These are phyloP conservation scores for Fraxinus paxiana DNA, from an alignment of 305 asterid species.

Conservation along the genomic window DNA sequence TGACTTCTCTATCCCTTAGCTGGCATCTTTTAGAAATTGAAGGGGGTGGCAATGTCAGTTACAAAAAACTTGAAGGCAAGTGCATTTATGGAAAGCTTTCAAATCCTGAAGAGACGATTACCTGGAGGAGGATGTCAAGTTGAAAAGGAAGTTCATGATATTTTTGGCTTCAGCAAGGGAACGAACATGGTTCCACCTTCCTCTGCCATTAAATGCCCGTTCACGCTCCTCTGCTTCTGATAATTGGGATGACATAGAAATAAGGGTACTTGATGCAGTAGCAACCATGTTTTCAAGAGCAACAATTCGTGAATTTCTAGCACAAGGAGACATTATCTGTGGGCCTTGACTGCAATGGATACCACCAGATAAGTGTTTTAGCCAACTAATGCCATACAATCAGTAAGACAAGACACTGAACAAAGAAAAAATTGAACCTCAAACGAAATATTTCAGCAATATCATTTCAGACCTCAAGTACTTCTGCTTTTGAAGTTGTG, in stretches of 20 bases:
- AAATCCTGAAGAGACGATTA: conserved; percentile 25
- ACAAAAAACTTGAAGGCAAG: neutral
- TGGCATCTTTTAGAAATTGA: conserved; percentile 47
- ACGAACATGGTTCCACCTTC: conserved; percentile 93
- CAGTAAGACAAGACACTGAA: neutral
- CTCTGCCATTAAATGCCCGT: conserved; percentile 86
- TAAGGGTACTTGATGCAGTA: conserved; percentile 85
- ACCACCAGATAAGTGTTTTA: neutral
- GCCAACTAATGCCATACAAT: neutral
- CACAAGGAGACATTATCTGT: conserved; percentile 89
- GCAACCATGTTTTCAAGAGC: conserved; percentile 97
- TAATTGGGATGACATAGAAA: conserved; percentile 92
- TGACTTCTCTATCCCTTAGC: conserved; percentile 74
- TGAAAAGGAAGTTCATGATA: conserved; percentile 76
- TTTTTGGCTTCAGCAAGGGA: conserved; percentile 82
- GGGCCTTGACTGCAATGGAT: conserved; percentile 46
- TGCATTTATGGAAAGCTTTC: neutral
- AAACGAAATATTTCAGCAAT: neutral
- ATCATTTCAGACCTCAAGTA: conserved; percentile 52
- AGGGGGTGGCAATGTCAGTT: conserved; percentile 15
- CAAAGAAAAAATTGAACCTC: conserved; percentile 3
- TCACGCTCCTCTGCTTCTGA: conserved; percentile 98
- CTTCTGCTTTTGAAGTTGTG: conserved; percentile 45
- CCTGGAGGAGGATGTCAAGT: conserved; percentile 83
- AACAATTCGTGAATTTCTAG: conserved; percentile 76